Conservation (phyloP, 306 rosid genomes). For the Hippophae tibetana region DNA sequence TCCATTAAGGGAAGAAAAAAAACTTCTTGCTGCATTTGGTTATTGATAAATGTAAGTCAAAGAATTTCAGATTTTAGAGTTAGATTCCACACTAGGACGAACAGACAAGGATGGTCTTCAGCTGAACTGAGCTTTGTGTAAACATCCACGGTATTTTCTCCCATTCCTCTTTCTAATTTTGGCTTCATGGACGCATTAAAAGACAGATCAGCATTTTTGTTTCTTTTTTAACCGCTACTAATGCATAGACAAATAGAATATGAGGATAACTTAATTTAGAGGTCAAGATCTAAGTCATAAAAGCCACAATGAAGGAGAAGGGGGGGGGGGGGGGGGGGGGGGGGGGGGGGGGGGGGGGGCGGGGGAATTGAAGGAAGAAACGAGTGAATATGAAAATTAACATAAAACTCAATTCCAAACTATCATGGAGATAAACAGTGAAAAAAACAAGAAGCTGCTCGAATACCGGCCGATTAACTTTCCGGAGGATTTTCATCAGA, state of each 20-base stretch:
- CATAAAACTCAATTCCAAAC: neutral
- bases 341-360: no score
- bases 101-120: neutral
- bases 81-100: neutral
- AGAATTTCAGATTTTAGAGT: neutral
- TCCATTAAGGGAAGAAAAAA: neutral
- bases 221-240: conserved; percentile 18
- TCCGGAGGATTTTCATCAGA: conserved; percentile 10
- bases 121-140: conserved; percentile 2
- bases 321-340: no score
- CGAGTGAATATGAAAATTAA: neutral
- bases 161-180: neutral
- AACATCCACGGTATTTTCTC: neutral
- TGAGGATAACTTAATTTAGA: conserved; percentile 11
- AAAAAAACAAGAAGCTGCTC: neutral
- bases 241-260: conserved; percentile 8
- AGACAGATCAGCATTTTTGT: conserved; percentile 27
- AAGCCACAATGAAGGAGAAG: neutral
- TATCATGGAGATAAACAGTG: neutral
- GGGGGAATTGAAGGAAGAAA: neutral
- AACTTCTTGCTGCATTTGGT: neutral
- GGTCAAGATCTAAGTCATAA: conserved; percentile 18
- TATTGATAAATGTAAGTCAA: neutral
- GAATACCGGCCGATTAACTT: neutral
- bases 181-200: neutral